Evolutionary conservation across 495 filamentous ascomycete genomes (phyloP), one percentile per base, ranked within the genome.

Genomic region (Oleoguttula mirabilis): DNA sequence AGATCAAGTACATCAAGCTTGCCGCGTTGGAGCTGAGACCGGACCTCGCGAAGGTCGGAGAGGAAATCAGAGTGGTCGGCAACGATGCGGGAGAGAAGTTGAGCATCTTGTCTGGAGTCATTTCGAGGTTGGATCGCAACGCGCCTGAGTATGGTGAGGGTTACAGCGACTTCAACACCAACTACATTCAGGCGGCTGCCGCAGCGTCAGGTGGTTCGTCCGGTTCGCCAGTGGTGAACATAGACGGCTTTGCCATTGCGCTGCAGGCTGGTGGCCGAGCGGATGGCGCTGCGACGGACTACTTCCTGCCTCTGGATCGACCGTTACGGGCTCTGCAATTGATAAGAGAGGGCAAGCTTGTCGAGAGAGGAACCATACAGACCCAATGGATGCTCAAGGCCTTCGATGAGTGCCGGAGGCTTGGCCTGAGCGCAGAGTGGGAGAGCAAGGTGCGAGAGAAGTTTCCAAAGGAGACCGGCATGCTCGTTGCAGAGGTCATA

Each of bases 21-120:
- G 73, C 73, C 2, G 79, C 82, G 40, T 70, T 99, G 21, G 66
- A 72, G 34, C 73, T 99, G 15, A 73, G 86, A 25, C 90, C 90
- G n/a, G 87, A 94, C 54, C 75, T 81, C 40, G 64, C 64, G 25
- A 60, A 62, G 36, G 90, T 98, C 22, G 90, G 90, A 20, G 75
- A 77, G 3, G 90, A 96, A 62, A 95, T 99, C 48, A 68, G 92
- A 48, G 92, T 99, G 3, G 90, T 99, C 12, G 90, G 90, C 65
- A 99, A 99, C 58, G 90, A 99, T 66, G 90, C 90, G 30, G 90
- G 90, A 36, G 90, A 99, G 58, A 99, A 99, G 68, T 77, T 99
- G 41, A 94, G 86, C 64, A 99, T 99, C 55, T 68, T 96, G 25
- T 96, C 92, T 10, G 90, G 90, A 48, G 88, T 99, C 21, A 99